Percentiles rank a stretch among this genome's conserved stretches.
These are phyloP conservation scores for Multifurca ochricompacta DNA, from an alignment of 768 basidiomycete genomes.

Conservation along the genomic window DNA sequence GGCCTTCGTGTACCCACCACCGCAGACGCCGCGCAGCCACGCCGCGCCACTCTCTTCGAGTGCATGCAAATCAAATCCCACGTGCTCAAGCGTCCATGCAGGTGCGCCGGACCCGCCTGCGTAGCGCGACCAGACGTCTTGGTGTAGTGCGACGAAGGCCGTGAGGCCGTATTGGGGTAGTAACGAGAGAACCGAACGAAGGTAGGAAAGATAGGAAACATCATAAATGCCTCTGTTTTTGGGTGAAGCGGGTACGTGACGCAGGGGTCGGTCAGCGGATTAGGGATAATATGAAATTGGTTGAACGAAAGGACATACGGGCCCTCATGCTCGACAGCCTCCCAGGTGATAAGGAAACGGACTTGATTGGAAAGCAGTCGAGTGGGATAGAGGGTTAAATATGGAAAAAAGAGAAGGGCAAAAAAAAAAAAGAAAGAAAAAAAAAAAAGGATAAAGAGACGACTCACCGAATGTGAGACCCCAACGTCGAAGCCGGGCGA, in stretches of 20 bases:
- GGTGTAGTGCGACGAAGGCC: constrained; percentile 78
- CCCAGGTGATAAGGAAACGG: constrained; percentile 93
- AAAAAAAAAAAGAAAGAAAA: too few relatives aligned
- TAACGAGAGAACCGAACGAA: constrained; percentile 58
- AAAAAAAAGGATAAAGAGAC: too few relatives aligned
- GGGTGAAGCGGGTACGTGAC: neutral
- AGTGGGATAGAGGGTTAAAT: neutral
- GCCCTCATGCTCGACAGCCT: constrained; percentile 90
- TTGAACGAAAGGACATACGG: constrained; percentile 56
- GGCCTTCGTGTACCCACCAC: constrained; percentile 64
- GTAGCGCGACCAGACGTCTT: constrained; percentile 95
- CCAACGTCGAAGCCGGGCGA: constrained; percentile 75
- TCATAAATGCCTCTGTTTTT: constrained; percentile 72
- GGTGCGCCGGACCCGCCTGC: constrained; percentile 94
- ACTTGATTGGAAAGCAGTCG: constrained; percentile 37
- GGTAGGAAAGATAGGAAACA: constrained; percentile 70
- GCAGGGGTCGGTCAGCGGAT: neutral
- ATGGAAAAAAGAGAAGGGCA: neutral
- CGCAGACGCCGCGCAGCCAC: constrained; percentile 74
- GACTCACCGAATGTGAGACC: constrained; percentile 76
- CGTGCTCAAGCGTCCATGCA: constrained; percentile 85
- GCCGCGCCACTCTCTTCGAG: constrained; percentile 82
- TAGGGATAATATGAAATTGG: too few relatives aligned
- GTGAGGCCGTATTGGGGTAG: constrained; percentile 65
- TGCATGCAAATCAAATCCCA: constrained; percentile 75